A percentile compares a stretch with the other conserved stretches of the same genome.
These are phyloP conservation scores for Thalia dealbata DNA, from an alignment of 176 grass and related monocot genomes.

Conservation along the genomic window DNA sequence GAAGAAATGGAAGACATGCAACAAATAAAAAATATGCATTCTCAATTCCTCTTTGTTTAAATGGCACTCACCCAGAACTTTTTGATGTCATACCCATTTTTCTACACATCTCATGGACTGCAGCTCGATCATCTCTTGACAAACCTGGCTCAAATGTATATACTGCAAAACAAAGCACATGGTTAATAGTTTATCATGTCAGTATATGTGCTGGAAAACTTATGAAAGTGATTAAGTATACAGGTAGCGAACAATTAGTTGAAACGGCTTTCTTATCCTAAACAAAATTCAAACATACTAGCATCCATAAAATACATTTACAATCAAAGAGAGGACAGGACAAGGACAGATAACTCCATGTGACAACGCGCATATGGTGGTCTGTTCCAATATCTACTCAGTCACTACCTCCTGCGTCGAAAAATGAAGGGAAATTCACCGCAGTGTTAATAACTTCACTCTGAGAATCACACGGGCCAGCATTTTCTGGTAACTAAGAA, in stretches of 20 bases:
- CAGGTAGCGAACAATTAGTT: not conserved
- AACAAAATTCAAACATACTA: not conserved
- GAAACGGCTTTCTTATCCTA: not conserved
- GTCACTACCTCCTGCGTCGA: too few relatives aligned
- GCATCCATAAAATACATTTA: too few relatives aligned
- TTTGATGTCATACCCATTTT: conserved; percentile 83
- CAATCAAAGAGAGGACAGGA: too few relatives aligned
- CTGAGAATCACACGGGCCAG: too few relatives aligned
- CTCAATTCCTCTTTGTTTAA: not conserved
- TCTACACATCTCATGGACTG: conserved; percentile 57
- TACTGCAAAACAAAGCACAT: conserved; percentile 34
- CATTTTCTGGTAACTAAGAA: not conserved
- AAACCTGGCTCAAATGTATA: conserved; percentile 60
- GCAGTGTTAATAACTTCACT: too few relatives aligned
- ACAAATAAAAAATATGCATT: not conserved
- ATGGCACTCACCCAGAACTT: conserved; percentile 72
- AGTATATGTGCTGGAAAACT: conserved; percentile 11
- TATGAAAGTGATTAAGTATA: not conserved
- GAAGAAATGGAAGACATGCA: not conserved
- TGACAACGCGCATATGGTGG: too few relatives aligned
- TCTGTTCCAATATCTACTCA: too few relatives aligned
- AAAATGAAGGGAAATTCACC: too few relatives aligned
- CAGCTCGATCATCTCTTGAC: conserved; percentile 49
- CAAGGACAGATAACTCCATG: too few relatives aligned
- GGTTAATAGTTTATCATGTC: conserved; percentile 3